Evolutionary conservation across 345 rosid genomes (phyloP).

Genomic region (Salix koriyanagi): DNA sequence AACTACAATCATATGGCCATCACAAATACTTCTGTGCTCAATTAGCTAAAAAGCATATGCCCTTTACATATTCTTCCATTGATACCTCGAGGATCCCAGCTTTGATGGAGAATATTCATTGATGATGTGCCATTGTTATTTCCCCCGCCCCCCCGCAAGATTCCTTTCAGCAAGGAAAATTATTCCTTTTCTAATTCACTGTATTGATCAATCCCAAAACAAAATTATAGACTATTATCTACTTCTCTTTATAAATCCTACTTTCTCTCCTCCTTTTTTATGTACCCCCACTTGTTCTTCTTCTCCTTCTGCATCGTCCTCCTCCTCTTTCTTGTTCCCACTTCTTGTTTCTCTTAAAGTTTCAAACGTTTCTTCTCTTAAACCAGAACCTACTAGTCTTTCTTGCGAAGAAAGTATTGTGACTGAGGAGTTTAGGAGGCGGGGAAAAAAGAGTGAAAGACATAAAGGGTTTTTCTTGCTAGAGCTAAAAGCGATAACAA

Average conservation of each 20-base stretch:
- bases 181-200: not conserved
- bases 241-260: constrained; percentile 49
- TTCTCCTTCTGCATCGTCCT: constrained; percentile 19
- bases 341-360: constrained; percentile 20
- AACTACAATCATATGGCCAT: too few species aligned
- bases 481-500: constrained; percentile 17
- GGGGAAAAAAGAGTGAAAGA: not conserved
- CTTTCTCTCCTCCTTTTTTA: constrained; percentile 33
- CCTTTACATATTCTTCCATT: not conserved
- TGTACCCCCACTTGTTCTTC: constrained; percentile 19
- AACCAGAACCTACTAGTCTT: constrained; percentile 32
- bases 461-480: constrained; percentile 21
- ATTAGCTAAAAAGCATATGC: constrained; percentile 5
- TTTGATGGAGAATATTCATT: constrained; percentile 9
- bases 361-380: constrained; percentile 17
- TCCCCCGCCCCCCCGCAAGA: constrained; percentile 1
- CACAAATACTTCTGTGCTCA: not conserved
- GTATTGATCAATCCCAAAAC: not conserved
- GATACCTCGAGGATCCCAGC: constrained; percentile 8
- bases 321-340: constrained; percentile 12
- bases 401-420: constrained; percentile 10
- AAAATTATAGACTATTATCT: constrained; percentile 19
- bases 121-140: not conserved
- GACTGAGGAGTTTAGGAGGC: not conserved
- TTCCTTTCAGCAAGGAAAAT: not conserved